phyloP scores from a whole-genome alignment of 495 filamentous ascomycete genomes.

The Evernia prunastri region DNA sequence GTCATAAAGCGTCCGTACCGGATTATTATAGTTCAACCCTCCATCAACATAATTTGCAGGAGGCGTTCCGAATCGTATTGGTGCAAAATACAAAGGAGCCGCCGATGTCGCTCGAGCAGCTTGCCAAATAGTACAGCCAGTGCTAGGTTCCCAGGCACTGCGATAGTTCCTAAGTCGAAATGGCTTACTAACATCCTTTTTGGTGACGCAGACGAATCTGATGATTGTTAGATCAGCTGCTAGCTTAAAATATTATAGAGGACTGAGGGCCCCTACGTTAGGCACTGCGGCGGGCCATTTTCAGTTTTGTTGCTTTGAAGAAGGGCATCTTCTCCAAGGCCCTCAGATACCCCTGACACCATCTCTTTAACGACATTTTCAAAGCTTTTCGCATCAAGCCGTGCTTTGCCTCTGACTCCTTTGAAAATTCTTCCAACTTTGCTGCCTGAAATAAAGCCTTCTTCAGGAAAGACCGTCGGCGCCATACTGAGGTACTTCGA shows the following conservation, averaged over 20 bases:
- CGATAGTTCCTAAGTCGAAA: constrained; percentile 8
- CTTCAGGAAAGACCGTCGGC: neutral
- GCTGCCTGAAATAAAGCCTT: constrained; percentile 8
- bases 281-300: neutral
- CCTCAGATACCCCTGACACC: neutral
- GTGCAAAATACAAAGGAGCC: constrained; percentile 84
- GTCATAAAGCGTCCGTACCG: constrained; percentile 12
- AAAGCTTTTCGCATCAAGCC: neutral
- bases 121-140: constrained; percentile 77
- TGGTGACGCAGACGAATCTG: constrained; percentile 11
- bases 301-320: neutral
- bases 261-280: neutral
- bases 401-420: constrained; percentile 1
- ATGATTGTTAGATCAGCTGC: neutral
- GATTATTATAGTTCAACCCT: constrained; percentile 10
- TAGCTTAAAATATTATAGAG: neutral
- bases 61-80: constrained; percentile 65
- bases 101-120: constrained; percentile 86
- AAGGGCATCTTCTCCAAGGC: neutral
- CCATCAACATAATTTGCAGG: constrained; percentile 11
- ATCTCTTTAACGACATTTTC: constrained; percentile 5
- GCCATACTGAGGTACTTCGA: constrained; percentile 6
- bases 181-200: constrained; percentile 4
- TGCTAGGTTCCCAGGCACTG: constrained; percentile 11
- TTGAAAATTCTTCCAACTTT: constrained; percentile 10